phyloP scores from a whole-genome alignment of 805 yeast genomes.

The Lipomyces spencermartinsiae region DNA sequence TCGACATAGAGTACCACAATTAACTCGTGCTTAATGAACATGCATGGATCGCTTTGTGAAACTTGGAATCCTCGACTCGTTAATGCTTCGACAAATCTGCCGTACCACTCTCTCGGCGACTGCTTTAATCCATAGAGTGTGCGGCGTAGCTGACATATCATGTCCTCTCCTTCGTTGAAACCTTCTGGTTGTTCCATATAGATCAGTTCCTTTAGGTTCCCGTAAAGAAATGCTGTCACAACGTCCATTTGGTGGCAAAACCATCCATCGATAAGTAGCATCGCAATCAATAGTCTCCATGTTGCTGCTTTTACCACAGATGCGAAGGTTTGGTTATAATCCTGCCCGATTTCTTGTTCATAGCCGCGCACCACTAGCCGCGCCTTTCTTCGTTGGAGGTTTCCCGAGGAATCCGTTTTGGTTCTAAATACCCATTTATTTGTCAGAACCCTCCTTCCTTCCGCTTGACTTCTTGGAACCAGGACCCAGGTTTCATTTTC shows the following conservation, averaged over 20 bases:
- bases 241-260: constrained; percentile 41
- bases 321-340: constrained; percentile 43
- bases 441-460: constrained; percentile 27
- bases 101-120: constrained; percentile 11
- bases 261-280: constrained; percentile 1
- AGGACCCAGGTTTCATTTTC: constrained; percentile 28
- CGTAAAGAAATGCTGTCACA: constrained; percentile 40
- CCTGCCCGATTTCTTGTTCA: constrained; percentile 41
- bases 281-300: constrained; percentile 25
- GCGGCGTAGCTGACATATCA: constrained; percentile 25
- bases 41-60: constrained; percentile 1
- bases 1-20: constrained; percentile 36
- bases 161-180: constrained; percentile 6
- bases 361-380: constrained; percentile 44
- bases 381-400: constrained; percentile 37
- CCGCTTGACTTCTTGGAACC: constrained; percentile 15
- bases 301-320: constrained; percentile 42
- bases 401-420: constrained; percentile 29
- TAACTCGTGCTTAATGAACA: constrained; percentile 2
- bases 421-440: constrained; percentile 40
- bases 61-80: background rate
- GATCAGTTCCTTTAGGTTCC: constrained; percentile 24
- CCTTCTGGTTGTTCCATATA: constrained; percentile 19
- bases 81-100: background rate
- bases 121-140: constrained; percentile 29